Base-by-base conservation (phyloP, 805 yeast genomes). In the Cyberlindnera amylophila region DNA sequence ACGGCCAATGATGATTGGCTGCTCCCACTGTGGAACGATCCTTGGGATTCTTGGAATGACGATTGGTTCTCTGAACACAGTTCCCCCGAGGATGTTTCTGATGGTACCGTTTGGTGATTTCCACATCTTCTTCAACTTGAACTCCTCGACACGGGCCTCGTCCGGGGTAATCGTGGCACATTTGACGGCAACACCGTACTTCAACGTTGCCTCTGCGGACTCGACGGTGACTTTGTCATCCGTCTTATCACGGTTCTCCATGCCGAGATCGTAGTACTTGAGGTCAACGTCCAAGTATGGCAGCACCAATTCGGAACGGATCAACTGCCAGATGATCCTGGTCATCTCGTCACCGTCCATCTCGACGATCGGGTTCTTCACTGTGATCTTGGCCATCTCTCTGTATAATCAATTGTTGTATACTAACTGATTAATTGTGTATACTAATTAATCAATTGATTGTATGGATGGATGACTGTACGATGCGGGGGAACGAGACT, bases 131-230 rank as follows among this genome's bases (percentile, higher is more conserved):
- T 91, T 89, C 65, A 91, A 75, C 43, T 76, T 70, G 67, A 88
- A 91, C 67, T 91, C 98, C 65, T 86, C 72, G 40, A 91, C 97
- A 59, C 98, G 81, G 36, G 87, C 93, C 71, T 91, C 98, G 62
- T 87, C 96, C 7, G 98, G 97, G n/a, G 98, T 91, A 64, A 91
- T 91, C 39, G 98, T 91, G 44, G 98, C 98, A 71, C 98, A 91
- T 71, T 91, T 91, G 55, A 91, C 87, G 24, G 96, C 98, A 44
- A 91, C 98, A 41, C 87, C 86, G 65, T 87, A 83, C 66, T 89
- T 77, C 64, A 81, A 70, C 54, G 88, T 90, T 40, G 98, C 98
- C 38, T 82, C 70, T 18, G 97, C 97, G 10, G 96, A 86, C 42
- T 91, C 96, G 28, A 75, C 62, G 15, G 98, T 91, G 53, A 91